These are phyloP conservation scores for Cytospora piceae DNA, from an alignment of 2,329 filamentous ascomycete genomes.

Conservation along the genomic window DNA sequence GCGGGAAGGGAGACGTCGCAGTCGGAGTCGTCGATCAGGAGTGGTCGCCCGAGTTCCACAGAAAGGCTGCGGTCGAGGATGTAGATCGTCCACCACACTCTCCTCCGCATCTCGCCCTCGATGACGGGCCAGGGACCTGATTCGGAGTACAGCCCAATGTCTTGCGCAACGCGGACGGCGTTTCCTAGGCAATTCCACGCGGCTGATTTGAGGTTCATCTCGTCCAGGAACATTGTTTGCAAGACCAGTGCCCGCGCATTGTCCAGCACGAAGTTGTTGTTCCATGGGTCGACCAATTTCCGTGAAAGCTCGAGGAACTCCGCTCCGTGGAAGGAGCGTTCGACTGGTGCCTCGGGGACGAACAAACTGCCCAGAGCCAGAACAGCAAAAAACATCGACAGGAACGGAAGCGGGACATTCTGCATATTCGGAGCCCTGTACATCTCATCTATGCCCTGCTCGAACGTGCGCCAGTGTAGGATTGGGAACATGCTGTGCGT, in stretches of 20 bases:
- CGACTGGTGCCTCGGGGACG: constrained; percentile 57
- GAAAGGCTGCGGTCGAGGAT: constrained; percentile 82
- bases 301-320: constrained; percentile 74
- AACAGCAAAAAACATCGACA: constrained; percentile 80
- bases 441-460: constrained; percentile 73
- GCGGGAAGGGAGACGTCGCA: constrained; percentile 83
- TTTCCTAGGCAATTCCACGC: constrained; percentile 86
- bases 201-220: constrained; percentile 83
- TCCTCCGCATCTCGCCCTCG: constrained; percentile 82
- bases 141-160: constrained; percentile 79
- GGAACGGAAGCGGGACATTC: constrained; percentile 69
- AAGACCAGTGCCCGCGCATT: constrained; percentile 74
- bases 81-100: constrained; percentile 95
- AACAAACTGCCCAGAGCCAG: constrained; percentile 83
- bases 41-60: constrained; percentile 78
- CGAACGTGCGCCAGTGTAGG: constrained; percentile 85
- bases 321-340: constrained; percentile 57
- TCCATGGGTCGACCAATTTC: constrained; percentile 77
- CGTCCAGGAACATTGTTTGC: constrained; percentile 77
- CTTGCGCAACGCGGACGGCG: constrained; percentile 79
- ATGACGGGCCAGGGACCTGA: constrained; percentile 72
- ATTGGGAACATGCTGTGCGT: constrained; percentile 83
- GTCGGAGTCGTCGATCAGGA: constrained; percentile 83
- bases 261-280: constrained; percentile 75
- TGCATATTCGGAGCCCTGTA: constrained; percentile 68